Base-by-base conservation (phyloP, 805 yeast species). In the Metschnikowia cubensis region DNA sequence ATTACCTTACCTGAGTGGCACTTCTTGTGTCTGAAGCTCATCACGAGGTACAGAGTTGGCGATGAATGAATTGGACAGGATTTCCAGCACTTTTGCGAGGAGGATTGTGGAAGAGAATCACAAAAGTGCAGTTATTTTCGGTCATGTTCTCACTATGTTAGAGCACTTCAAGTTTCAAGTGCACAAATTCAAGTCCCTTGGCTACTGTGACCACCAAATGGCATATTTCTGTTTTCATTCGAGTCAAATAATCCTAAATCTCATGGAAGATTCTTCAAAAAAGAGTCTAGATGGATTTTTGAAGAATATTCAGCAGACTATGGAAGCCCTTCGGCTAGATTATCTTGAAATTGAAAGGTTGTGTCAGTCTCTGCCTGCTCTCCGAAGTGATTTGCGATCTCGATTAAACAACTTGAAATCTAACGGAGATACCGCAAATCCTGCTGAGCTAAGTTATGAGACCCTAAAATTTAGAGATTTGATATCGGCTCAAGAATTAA, bases 151-250 rank as follows among this genome's bases (percentile, higher is more conserved):
- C 11, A 59, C 66, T 7, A 54, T 72, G 25, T 55, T 73, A 20
- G 76, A 72, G 51, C 56, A 63, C 29, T 66, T 71, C 56, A 66
- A 63, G 41, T 64, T 64, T 45, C 73, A 73, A 53, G 46, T 55
- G 31, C 62, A 63, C 37, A 67, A 69, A 47, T 50, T 59, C 11
- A 58, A 61, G 3, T 55, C 48, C 21, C 34, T 65, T n/a, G 67
- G 69, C 1, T 64, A 63, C 46, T 73, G 77, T 51, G 76, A 73
- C 51, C 64, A 61, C 53, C 74, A 69, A 50, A 44, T 69, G 46
- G 71, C 74, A 2, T 68, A 61, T 49, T 58, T 73, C 1, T 55
- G 65, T 47, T 68, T 37, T 32, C 41, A 33, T 2, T 21, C 49
- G 3, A 51, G 53, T 29, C 49, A n/a, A 17, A 10, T 14, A 15